Evolutionary conservation across 192 early-diverging fungal genomes (phyloP), one percentile per base, ranked within the genome.

Genomic region (Umbelopsis sp.): DNA sequence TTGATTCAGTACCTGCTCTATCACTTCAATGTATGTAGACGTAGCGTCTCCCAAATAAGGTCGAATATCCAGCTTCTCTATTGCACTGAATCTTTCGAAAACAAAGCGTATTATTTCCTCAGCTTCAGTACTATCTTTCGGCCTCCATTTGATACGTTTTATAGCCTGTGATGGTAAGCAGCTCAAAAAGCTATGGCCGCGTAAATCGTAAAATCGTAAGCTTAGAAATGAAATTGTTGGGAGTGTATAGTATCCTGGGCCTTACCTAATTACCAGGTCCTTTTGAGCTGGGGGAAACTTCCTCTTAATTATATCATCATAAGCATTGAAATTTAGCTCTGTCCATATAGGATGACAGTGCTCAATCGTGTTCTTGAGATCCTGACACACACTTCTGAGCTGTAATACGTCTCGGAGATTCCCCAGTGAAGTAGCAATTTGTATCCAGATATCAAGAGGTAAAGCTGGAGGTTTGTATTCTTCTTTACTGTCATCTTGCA

Each of bases 401-500:
- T 16, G 30, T 0, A 61, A 25, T 8, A 61, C 55, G 30, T 61
- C 4, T 12, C 30, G 55, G 33, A 61, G 4, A 25, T 61, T 4
- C 55, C 33, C 37, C 2, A 61, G 27, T 0, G 18, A 61, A 13
- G 33, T 35, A 30, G 55, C 15, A 16, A 61, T 61, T 35, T 61
- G 27, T 25, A 61, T 61, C 55, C 55, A 61, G 16, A 35, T 61
- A 16, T 61, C 55, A 11, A 61, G 18, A 16, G 55, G 55, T 25
- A 61, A 30, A 27, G 55, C 27, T 61, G 30, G 15, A 16, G 30
- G 27, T 4, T 7, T 18, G 4, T 4, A 41, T 41, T 41, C 37
- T 41, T 10, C 37, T 41, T 41, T 41, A 41, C 37, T 6, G 10
- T 41, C 37, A 6, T 41, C 7, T 10, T 6, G 5, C 37, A 41